Conservation (phyloP, 2,329 filamentous ascomycete genomes). For the Sclerotiophoma versabilis region DNA sequence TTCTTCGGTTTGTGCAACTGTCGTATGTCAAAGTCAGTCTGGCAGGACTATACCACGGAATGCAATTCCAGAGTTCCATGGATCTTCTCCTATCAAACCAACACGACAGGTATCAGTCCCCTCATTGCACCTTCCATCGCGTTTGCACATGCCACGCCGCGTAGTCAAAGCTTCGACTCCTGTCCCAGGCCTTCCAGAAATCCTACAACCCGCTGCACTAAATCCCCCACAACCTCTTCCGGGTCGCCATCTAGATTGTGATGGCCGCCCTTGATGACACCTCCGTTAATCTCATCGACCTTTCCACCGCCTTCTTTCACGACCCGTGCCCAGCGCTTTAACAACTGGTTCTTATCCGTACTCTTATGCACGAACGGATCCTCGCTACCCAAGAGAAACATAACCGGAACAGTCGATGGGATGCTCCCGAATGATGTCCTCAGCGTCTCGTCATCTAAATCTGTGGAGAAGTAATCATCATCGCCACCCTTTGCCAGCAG, state of each 20-base stretch:
- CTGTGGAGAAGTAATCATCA: slow-evolving; percentile 89
- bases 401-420: slow-evolving; percentile 59
- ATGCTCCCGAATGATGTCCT: slow-evolving; percentile 70
- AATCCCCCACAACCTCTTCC: slow-evolving; percentile 56
- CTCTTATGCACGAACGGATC: slow-evolving; percentile 70
- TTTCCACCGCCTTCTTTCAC: slow-evolving; percentile 54
- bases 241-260: slow-evolving; percentile 60
- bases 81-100: background rate
- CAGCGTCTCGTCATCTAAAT: slow-evolving; percentile 68
- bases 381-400: slow-evolving; percentile 69
- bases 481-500: slow-evolving; percentile 68
- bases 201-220: slow-evolving; percentile 59
- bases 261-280: slow-evolving; percentile 57
- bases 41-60: too few relatives aligned
- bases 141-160: background rate
- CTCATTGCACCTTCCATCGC: background rate
- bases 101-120: background rate
- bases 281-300: slow-evolving; percentile 58
- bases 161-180: background rate
- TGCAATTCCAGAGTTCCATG: too few relatives aligned
- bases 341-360: slow-evolving; percentile 65
- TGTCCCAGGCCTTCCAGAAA: slow-evolving; percentile 53
- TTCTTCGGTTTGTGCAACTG: too few relatives aligned
- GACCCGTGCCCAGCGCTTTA: slow-evolving; percentile 63
- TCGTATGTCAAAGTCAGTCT: too few relatives aligned